Evolutionary conservation across 2,329 filamentous ascomycete genomes (phyloP).

Genomic region (Tricladium varicosporioides): DNA sequence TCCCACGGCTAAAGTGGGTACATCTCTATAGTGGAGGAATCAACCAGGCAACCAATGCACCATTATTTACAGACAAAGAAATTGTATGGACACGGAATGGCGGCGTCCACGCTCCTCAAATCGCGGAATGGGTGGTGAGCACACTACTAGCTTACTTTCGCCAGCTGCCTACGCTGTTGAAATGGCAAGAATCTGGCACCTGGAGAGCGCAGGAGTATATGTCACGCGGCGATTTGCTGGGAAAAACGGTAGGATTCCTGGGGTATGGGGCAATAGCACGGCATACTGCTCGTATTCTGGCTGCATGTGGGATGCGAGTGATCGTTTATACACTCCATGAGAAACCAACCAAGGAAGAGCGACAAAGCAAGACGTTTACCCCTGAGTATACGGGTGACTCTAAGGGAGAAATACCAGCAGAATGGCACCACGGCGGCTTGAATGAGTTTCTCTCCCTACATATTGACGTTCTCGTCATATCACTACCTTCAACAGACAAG

Average conservation of each 20-base stretch:
- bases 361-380: constrained; percentile 62
- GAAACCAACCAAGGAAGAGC: constrained; percentile 63
- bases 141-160: no score
- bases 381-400: constrained; percentile 63
- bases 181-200: no score
- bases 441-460: constrained; percentile 50
- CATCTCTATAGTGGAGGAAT: no score
- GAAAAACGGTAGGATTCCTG: constrained; percentile 25
- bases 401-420: constrained; percentile 45
- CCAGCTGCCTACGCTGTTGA: no score
- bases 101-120: no score
- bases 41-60: no score
- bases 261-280: constrained; percentile 55
- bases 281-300: constrained; percentile 54
- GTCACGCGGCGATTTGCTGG: no score
- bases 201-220: no score
- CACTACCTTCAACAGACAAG: constrained; percentile 48
- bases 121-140: no score
- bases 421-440: constrained; percentile 52
- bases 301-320: constrained; percentile 67
- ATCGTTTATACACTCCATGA: constrained; percentile 73
- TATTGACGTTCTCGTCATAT: constrained; percentile 53
- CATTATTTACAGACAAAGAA: no score
- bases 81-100: no score
- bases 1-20: no score